These are phyloP conservation scores for Lentinus polychrous DNA, from an alignment of 1,284 basidiomycete genomes.

Conservation along the genomic window DNA sequence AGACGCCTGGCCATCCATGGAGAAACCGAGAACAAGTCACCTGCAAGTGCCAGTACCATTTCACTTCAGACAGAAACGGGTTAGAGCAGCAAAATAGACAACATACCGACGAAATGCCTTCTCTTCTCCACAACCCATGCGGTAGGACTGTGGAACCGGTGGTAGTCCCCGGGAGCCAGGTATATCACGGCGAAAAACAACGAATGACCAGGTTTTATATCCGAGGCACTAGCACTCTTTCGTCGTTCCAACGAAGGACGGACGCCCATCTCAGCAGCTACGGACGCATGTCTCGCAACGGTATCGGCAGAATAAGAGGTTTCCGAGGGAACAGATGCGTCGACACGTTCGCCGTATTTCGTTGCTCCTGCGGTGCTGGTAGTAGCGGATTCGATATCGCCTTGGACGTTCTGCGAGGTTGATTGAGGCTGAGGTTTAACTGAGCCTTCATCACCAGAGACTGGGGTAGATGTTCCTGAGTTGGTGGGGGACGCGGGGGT, in stretches of 20 bases:
- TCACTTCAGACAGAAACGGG: neutral
- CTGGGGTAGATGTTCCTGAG: constrained; percentile 22
- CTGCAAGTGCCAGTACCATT: constrained; percentile 27
- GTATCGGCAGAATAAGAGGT: constrained; percentile 45
- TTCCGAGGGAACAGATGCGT: constrained; percentile 58
- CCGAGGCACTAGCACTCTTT: constrained; percentile 36
- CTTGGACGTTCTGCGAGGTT: neutral
- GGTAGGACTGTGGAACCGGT: constrained; percentile 93
- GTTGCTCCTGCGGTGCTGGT: constrained; percentile 27
- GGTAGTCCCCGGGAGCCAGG: constrained; percentile 97
- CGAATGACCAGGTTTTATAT: constrained; percentile 64
- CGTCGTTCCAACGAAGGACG: constrained; percentile 35
- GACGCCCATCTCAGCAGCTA: constrained; percentile 63
- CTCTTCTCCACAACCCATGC: constrained; percentile 97
- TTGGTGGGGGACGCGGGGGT: constrained; percentile 28
- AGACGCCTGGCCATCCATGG: constrained; percentile 93
- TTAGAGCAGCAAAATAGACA: constrained; percentile 14
- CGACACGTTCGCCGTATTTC: constrained; percentile 54
- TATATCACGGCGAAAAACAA: constrained; percentile 96
- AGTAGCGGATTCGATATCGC: constrained; percentile 11
- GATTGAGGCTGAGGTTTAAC: constrained; percentile 1
- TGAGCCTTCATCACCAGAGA: constrained; percentile 13
- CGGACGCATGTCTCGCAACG: constrained; percentile 56
- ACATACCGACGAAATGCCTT: constrained; percentile 82
- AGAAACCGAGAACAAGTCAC: constrained; percentile 94